Conservation (phyloP, 129 eudicot genomes). For the Sambucus nigra region DNA sequence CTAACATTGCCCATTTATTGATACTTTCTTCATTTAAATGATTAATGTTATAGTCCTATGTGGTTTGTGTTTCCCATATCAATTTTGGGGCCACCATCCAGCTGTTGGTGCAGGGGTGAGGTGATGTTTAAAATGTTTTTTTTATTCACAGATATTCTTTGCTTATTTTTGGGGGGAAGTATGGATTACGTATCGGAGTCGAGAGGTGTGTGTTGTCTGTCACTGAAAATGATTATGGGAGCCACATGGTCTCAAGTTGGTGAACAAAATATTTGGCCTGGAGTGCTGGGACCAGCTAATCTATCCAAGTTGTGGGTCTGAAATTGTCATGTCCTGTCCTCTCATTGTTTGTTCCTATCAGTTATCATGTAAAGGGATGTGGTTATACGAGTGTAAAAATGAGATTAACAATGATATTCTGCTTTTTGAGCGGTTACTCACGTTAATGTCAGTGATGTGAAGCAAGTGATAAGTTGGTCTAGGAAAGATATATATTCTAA, state of each 20-base stretch:
- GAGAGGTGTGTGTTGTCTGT: not conserved
- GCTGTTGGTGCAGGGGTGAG: not conserved
- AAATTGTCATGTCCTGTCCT: not conserved
- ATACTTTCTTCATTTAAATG: not conserved
- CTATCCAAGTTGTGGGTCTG: slow-evolving; percentile 14
- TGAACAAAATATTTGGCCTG: slow-evolving; percentile 6
- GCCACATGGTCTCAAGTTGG: not conserved
- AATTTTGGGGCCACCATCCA: not conserved
- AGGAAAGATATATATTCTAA: not conserved
- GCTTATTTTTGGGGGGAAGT: not conserved
- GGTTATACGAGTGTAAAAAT: not conserved
- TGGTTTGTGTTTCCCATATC: not conserved
- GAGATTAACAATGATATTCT: not conserved
- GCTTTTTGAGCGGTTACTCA: not conserved
- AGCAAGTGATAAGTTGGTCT: not conserved
- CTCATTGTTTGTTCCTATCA: not conserved
- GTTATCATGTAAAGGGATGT: not conserved
- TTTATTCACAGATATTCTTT: not conserved
- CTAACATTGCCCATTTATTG: not conserved
- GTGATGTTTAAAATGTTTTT: not conserved
- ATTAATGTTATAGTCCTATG: not conserved
- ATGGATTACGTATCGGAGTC: not conserved
- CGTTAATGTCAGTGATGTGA: not conserved
- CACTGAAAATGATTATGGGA: not conserved
- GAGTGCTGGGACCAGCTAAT: slow-evolving; percentile 16